Evolutionary conservation across 2,329 filamentous ascomycete species (phyloP).

Genomic region (Alternaria conjuncta): DNA sequence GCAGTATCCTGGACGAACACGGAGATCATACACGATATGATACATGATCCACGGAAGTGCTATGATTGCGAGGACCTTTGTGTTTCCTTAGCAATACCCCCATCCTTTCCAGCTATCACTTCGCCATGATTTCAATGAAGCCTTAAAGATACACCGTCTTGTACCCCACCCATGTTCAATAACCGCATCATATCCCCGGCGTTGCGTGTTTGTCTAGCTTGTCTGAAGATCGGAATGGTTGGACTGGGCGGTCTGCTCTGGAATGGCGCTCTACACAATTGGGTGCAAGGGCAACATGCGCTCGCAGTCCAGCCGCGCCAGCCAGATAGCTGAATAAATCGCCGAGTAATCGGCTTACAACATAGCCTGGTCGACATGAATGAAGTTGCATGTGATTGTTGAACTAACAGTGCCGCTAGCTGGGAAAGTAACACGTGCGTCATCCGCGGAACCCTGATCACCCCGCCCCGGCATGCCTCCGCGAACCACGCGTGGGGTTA

Average conservation of each 20-base stretch:
- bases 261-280: slow-evolving; percentile 19
- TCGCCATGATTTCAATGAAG: slow-evolving; percentile 45
- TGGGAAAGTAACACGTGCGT: slow-evolving; percentile 15
- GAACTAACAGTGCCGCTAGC: background rate
- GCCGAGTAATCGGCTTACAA: slow-evolving; percentile 26
- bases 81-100: slow-evolving; percentile 33
- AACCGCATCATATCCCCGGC: slow-evolving; percentile 52
- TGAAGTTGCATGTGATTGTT: background rate
- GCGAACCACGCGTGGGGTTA: slow-evolving; percentile 19
- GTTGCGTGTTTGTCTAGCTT: slow-evolving; percentile 43
- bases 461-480: slow-evolving; percentile 7
- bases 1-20: slow-evolving; percentile 17
- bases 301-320: slow-evolving; percentile 21
- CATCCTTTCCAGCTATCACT: slow-evolving; percentile 31
- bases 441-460: slow-evolving; percentile 17
- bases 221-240: slow-evolving; percentile 30
- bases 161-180: slow-evolving; percentile 44
- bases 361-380: background rate
- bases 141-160: slow-evolving; percentile 53
- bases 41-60: slow-evolving; percentile 32
- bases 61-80: slow-evolving; percentile 20
- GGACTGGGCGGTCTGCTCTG: slow-evolving; percentile 27
- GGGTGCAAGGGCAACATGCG: slow-evolving; percentile 19
- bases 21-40: slow-evolving; percentile 32
- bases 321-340: slow-evolving; percentile 36